Conservation (phyloP, 371 early-diverging fungal species). For the Syncephalis plumigaleata region DNA sequence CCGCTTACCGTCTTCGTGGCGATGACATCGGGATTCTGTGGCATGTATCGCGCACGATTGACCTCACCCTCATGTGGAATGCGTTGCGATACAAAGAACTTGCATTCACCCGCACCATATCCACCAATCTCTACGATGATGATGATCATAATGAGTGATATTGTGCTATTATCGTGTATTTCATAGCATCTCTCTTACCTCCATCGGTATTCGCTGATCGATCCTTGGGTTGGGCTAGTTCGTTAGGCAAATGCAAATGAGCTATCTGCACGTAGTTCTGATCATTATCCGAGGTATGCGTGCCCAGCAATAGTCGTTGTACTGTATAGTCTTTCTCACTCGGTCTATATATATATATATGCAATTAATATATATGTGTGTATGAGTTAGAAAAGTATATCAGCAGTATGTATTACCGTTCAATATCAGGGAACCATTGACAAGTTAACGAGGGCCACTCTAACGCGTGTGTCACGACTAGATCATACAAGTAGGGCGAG, state of each 20-base stretch:
- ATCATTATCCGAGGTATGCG: conserved; percentile 92
- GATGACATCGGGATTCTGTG: conserved; percentile 79
- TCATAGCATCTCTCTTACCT: no score
- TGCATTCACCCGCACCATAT: conserved; percentile 53
- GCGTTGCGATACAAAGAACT: conserved; percentile 69
- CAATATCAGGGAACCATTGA: conserved; percentile 96
- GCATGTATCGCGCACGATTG: conserved; percentile 90
- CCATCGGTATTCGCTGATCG: background rate
- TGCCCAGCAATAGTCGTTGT: conserved; percentile 80
- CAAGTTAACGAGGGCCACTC: conserved; percentile 97
- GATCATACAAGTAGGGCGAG: conserved; percentile 94
- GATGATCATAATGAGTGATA: no score
- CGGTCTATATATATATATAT: conserved; percentile 28
- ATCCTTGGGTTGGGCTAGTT: conserved; percentile 6
- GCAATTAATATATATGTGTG: background rate
- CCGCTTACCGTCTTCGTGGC: conserved; percentile 85
- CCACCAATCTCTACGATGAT: conserved; percentile 54
- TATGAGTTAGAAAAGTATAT: background rate
- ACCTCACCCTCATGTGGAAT: conserved; percentile 93
- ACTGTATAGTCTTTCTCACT: conserved; percentile 78
- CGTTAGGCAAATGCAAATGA: conserved; percentile 68
- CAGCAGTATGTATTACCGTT: conserved; percentile 25
- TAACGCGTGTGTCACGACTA: conserved; percentile 89
- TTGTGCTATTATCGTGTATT: conserved; percentile 5
- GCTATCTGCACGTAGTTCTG: conserved; percentile 89